Evolutionary conservation across 805 yeast species (phyloP).

Genomic region (Hanseniaspora opuntiae): DNA sequence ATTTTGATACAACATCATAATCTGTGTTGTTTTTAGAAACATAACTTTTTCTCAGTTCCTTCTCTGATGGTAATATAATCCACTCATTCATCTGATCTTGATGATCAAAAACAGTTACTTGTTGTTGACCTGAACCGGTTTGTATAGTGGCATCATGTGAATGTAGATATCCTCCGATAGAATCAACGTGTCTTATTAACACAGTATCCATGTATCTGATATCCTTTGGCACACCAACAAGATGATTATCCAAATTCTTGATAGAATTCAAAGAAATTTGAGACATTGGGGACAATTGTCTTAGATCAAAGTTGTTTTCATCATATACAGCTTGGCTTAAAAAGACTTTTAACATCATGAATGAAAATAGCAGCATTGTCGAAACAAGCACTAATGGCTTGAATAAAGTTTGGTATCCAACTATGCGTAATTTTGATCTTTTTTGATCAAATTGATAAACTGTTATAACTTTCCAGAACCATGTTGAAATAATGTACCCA

Average conservation of each 20-base stretch:
- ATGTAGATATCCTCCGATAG: conserved; percentile 67
- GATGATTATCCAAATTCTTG: conserved; percentile 27
- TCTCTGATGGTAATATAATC: conserved; percentile 39
- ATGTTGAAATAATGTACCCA: neutral
- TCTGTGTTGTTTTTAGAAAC: conserved; percentile 13
- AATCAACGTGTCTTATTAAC: conserved; percentile 54
- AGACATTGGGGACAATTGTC: conserved; percentile 53
- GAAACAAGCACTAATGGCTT: conserved; percentile 13
- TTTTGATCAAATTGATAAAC: neutral
- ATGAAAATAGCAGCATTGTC: conserved; percentile 7
- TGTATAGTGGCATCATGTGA: conserved; percentile 56
- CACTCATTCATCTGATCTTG: conserved; percentile 58
- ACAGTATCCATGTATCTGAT: conserved; percentile 62
- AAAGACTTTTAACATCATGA: conserved; percentile 18
- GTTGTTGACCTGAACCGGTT: conserved; percentile 60
- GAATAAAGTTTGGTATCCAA: conserved; percentile 4
- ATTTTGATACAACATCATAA: conserved; percentile 34
- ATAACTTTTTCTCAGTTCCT: conserved; percentile 23
- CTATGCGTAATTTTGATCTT: neutral
- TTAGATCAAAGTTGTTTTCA: conserved; percentile 35
- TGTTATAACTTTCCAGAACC: conserved; percentile 6
- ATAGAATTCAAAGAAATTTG: conserved; percentile 43
- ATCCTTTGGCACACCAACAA: conserved; percentile 40
- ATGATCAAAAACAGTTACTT: conserved; percentile 58
- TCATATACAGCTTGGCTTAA: conserved; percentile 29